Conservation (phyloP, 192 early-diverging fungal species). For the Coemansia sp. region DNA sequence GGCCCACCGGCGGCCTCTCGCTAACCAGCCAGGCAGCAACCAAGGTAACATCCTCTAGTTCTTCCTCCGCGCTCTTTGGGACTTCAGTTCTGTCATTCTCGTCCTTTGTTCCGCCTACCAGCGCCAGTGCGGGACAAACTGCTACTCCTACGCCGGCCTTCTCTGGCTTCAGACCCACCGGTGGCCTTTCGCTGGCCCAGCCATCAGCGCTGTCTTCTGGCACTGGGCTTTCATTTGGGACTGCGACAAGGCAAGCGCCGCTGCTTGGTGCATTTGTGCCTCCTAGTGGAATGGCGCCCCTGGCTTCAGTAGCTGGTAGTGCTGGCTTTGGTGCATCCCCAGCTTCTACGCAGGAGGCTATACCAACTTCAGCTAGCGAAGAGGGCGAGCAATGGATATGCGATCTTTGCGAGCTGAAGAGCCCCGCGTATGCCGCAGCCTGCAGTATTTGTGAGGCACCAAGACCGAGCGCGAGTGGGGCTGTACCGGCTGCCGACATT, state of each 20-base stretch:
- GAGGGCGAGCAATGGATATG: slow-evolving; percentile 35
- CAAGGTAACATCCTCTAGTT: background rate
- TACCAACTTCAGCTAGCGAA: background rate
- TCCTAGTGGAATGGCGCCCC: background rate
- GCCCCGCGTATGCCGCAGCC: background rate
- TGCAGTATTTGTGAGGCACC: slow-evolving; percentile 38
- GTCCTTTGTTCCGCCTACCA: slow-evolving; percentile 31
- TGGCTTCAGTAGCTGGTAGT: background rate
- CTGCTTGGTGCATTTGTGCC: background rate
- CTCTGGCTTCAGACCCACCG: background rate
- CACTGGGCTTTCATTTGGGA: background rate
- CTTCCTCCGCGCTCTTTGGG: background rate
- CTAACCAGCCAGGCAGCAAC: background rate
- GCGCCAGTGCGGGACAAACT: slow-evolving; percentile 4
- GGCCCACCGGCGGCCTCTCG: slow-evolving; percentile 22
- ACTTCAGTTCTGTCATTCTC: slow-evolving; percentile 1
- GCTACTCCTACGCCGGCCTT: background rate
- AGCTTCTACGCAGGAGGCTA: background rate
- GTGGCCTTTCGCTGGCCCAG: background rate
- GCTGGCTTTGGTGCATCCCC: background rate
- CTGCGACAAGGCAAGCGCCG: background rate
- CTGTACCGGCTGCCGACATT: background rate
- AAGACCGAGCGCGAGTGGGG: slow-evolving; percentile 14
- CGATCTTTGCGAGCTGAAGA: slow-evolving; percentile 33
- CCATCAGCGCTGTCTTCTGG: background rate